These are phyloP conservation scores for Mediolabrus comicus DNA, from an alignment of 108 stramenopile genomes.

Conservation along the genomic window DNA sequence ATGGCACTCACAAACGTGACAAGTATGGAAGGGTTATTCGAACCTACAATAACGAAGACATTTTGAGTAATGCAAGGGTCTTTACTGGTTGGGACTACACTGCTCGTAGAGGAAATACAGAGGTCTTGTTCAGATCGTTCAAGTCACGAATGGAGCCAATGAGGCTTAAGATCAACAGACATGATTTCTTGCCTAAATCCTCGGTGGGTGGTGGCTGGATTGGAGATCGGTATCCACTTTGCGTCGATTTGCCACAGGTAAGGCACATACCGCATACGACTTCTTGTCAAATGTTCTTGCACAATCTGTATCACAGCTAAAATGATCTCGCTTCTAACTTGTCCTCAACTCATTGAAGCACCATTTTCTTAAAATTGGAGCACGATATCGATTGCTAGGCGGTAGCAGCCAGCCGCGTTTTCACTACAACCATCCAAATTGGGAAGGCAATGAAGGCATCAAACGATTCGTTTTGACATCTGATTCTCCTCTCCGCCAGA, in stretches of 20 bases:
- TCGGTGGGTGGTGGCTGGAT: conserved; percentile 27
- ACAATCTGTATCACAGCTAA: no score
- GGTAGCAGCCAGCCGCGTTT: conserved; percentile 11
- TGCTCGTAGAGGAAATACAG: conserved; percentile 22
- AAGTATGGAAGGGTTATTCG: background rate
- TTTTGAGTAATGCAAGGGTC: conserved; percentile 29
- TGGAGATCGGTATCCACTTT: conserved; percentile 24
- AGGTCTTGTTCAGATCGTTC: conserved; percentile 15
- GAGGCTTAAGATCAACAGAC: conserved; percentile 10
- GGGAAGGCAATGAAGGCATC: conserved; percentile 22
- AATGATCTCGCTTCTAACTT: no score
- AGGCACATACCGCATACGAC: no score
- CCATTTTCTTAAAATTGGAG: conserved; percentile 36
- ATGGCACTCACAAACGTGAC: conserved; percentile 35
- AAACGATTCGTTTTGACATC: conserved; percentile 12
- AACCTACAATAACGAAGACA: conserved; percentile 36
- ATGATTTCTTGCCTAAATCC: conserved; percentile 40
- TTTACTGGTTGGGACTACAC: conserved; percentile 42
- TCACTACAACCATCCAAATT: background rate
- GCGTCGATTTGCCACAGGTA: background rate
- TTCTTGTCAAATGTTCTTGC: no score
- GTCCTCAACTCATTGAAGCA: background rate
- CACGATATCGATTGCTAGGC: conserved; percentile 30
- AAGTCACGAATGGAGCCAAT: conserved; percentile 25
- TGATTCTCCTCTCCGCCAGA: conserved; percentile 8